Percentiles rank a stretch among this genome's conserved stretches.
These are phyloP conservation scores for Curvularia hawaiiensis DNA, from an alignment of 2,329 filamentous ascomycete species.

Conservation along the genomic window DNA sequence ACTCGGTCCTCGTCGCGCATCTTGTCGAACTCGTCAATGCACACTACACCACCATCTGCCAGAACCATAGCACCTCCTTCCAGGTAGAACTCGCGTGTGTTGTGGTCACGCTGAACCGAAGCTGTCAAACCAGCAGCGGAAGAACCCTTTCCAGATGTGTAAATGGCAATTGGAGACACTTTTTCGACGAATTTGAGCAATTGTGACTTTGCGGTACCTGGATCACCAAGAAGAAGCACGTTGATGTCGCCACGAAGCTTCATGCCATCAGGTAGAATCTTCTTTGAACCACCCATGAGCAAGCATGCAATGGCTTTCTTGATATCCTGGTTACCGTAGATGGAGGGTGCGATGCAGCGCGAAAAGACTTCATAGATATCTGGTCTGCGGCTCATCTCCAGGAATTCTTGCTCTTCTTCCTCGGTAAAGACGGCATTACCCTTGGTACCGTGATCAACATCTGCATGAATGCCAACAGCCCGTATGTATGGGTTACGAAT, in stretches of 20 bases:
- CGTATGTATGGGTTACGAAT: constrained; percentile 95
- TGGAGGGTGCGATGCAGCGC: constrained; percentile 93
- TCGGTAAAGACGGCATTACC: constrained; percentile 85
- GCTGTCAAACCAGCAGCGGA: constrained; percentile 97
- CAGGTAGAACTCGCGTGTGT: constrained; percentile 94
- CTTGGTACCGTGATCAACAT: constrained; percentile 87
- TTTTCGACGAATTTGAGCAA: constrained; percentile 97
- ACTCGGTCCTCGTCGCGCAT: constrained; percentile 98
- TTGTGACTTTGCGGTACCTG: constrained; percentile 97
- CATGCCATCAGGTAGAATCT: constrained; percentile 97
- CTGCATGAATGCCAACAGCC: constrained; percentile 89
- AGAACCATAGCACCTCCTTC: constrained; percentile 99
- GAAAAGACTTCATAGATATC: constrained; percentile 93
- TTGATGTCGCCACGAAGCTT: constrained; percentile 98
- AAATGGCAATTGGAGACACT: constrained; percentile 94
- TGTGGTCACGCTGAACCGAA: constrained; percentile 91
- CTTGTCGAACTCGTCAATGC: constrained; percentile 99
- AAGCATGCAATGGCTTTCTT: constrained; percentile 97
- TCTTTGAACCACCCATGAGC: constrained; percentile 93
- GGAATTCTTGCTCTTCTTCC: constrained; percentile 95
- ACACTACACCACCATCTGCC: constrained; percentile 94
- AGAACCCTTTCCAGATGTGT: constrained; percentile 97
- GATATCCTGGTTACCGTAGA: constrained; percentile 94
- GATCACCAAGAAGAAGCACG: constrained; percentile 93
- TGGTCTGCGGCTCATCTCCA: constrained; percentile 85